Evolutionary conservation across 179 eudicot genomes (phyloP).

Genomic region (Pouteria campechiana): DNA sequence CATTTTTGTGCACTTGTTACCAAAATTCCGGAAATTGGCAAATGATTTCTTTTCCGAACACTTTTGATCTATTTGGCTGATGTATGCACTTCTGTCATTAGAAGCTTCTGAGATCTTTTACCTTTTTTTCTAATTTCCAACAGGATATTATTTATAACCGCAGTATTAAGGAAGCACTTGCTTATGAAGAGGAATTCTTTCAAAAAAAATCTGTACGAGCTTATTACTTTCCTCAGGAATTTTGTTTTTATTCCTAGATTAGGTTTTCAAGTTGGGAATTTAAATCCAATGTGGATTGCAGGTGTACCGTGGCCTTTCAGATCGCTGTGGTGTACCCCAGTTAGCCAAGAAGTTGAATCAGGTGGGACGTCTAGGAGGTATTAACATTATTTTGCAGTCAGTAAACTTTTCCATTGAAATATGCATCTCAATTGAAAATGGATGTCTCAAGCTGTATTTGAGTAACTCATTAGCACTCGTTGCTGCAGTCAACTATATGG

Average conservation of each 20-base stretch:
- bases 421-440: neutral
- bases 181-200: conserved; percentile 83
- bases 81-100: neutral
- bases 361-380: conserved; percentile 25
- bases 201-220: conserved; percentile 70
- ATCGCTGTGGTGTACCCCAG: conserved; percentile 81
- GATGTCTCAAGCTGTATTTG: neutral
- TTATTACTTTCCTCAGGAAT: neutral
- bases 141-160: conserved; percentile 71
- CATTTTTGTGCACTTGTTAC: too few relatives aligned
- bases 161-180: conserved; percentile 81
- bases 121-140: conserved; percentile 2
- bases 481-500: too few relatives aligned
- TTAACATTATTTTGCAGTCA: neutral
- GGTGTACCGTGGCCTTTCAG: conserved; percentile 71
- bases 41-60: too few relatives aligned
- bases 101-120: neutral
- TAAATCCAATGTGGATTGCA: conserved; percentile 10
- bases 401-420: neutral
- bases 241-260: neutral
- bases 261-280: neutral
- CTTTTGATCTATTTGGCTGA: neutral
- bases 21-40: too few relatives aligned
- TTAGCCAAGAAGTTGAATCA: conserved; percentile 88
- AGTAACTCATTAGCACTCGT: neutral